phyloP scores from a whole-genome alignment of 305 asterid species.

The Fraxinus angustifolia region DNA sequence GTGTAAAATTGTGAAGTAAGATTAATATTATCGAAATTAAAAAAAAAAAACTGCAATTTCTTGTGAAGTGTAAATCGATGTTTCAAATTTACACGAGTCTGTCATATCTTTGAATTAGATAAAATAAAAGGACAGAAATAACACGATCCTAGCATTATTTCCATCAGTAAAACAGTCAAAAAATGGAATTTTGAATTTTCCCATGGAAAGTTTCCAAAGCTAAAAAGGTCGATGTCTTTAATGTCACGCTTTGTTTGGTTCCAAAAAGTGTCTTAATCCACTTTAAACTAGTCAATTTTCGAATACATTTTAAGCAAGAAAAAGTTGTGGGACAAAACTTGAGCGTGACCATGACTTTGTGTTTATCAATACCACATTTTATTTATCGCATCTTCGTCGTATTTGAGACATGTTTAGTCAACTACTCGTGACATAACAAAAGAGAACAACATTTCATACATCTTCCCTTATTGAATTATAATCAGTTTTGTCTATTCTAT shows the following conservation, averaged over 20 bases:
- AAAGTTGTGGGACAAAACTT: neutral
- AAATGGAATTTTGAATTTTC: neutral
- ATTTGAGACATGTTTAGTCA: neutral
- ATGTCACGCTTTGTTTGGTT: neutral
- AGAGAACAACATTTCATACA: neutral
- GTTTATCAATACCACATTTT: neutral
- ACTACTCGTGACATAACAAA: neutral
- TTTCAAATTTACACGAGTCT: neutral
- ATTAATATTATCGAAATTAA: neutral
- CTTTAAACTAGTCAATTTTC: constrained; percentile 1
- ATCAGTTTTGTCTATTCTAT: neutral
- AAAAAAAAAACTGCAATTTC: neutral
- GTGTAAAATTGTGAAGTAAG: neutral
- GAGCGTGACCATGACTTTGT: neutral
- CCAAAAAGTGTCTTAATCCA: neutral
- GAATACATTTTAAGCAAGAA: constrained; percentile 1
- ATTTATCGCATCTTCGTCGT: neutral
- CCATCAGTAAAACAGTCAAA: constrained; percentile 14
- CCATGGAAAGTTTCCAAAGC: neutral
- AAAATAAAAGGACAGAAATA: neutral
- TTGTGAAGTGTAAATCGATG: neutral
- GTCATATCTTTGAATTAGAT: neutral
- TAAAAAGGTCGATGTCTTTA: neutral
- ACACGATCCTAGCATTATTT: neutral
- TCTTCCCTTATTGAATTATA: neutral